Percentiles rank a stretch among this genome's conserved stretches.
phyloP scores from a whole-genome alignment of 148 eudicot genomes.

The Cornus suecica region DNA sequence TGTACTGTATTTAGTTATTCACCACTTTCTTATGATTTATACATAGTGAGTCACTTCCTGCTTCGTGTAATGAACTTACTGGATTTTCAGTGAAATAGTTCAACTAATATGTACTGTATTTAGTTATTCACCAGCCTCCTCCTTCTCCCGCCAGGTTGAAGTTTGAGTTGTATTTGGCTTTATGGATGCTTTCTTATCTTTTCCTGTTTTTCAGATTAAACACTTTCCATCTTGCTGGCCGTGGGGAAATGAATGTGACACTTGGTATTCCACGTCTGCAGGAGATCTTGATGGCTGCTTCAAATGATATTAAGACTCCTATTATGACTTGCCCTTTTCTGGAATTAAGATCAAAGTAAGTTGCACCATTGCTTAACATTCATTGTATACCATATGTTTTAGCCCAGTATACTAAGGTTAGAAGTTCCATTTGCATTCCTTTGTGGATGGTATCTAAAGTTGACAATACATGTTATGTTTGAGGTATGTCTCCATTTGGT shows the following conservation, averaged over 20 bases:
- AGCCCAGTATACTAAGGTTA: background rate
- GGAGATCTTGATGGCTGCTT: conserved; percentile 94
- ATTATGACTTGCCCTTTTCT: conserved; percentile 93
- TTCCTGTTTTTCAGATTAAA: conserved; percentile 55
- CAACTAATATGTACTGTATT: background rate
- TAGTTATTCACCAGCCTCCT: background rate
- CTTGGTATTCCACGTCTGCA: conserved; percentile 98
- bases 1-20: background rate
- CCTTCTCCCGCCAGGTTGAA: background rate
- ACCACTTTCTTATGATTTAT: background rate
- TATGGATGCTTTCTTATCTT: background rate
- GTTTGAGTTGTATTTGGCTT: background rate
- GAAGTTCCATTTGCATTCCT: background rate
- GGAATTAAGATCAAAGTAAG: conserved; percentile 60
- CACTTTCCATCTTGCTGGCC: conserved; percentile 98
- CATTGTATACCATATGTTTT: background rate
- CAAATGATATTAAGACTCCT: conserved; percentile 73
- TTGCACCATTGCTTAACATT: conserved; percentile 1
- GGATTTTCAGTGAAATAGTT: background rate
- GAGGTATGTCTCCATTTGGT: background rate
- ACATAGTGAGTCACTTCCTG: background rate
- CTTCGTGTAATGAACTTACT: background rate
- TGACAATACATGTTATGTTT: background rate
- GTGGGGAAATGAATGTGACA: conserved; percentile 99
- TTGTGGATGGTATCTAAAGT: background rate